Base-by-base conservation (phyloP, 345 rosid species). In the Hypericum androsaemum region DNA sequence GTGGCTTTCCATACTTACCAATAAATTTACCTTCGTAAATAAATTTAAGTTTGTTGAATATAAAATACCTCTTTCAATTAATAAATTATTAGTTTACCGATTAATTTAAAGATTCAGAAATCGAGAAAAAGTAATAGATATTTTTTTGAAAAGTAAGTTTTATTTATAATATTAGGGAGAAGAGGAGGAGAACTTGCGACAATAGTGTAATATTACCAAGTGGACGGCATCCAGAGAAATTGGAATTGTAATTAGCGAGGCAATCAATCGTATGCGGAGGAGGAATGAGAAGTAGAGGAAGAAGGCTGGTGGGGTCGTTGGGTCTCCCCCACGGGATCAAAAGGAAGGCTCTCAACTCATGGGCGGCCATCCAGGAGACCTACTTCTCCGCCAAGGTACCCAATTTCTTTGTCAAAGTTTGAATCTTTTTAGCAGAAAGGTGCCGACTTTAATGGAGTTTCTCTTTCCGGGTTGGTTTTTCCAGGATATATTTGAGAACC, bases 401-500 rank as follows among this genome's bases (percentile, higher is more conserved):
- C 12, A 41, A 11, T 54, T 54, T 12, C 13, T 28, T 41, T 44
- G 37, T 56, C 4, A 22, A 16, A 22, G 11, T 47, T 48, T 36
- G 11, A 22, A 12, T 28, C 32, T 37, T 41, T 41, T 48, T 12
- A 16, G 12, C n/a, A n/a, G n/a, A n/a, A n/a, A n/a, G n/a, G n/a
- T n/a, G n/a, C n/a, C n/a, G 4, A 43, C 41, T 28, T 35, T 37
- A 10, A 35, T 32, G 13, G 46, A 17, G 7, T 13, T n/a, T 37
- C 5, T 12, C n/a, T 46, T 37, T 63, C 39, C 22, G 62, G 39
- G 36, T 50, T 17, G 6, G 12, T 28, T 56, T 48, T 61, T 43
- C 10, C 43, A 92, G 98, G 98, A 84, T 39, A 74, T 72, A 52
- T 84, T 92, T 62, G 98, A 92, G 74, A 82, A 80, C 71, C 86